phyloP scores from a whole-genome alignment of 2,329 filamentous ascomycete genomes.

The Neopestalotiopsis clavispora region DNA sequence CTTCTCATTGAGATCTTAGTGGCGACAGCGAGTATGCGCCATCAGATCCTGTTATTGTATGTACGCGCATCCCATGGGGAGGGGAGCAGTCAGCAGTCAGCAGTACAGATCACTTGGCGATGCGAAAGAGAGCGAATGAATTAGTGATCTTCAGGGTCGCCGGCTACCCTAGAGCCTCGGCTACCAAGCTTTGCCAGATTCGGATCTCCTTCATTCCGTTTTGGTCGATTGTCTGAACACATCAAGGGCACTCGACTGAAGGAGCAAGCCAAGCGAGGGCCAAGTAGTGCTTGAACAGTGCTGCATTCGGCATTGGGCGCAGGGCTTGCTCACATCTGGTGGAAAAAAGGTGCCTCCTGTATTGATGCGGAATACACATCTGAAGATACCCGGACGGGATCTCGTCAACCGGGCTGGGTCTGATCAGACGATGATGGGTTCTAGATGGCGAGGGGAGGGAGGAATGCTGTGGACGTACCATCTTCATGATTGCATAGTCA shows the following conservation, averaged over 20 bases:
- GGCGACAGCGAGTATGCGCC: neutral
- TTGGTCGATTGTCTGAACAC: neutral
- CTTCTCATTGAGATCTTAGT: neutral
- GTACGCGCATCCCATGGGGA: neutral
- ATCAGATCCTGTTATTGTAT: neutral
- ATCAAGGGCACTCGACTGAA: neutral
- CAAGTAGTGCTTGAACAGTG: neutral
- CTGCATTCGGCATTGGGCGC: neutral
- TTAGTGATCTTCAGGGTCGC: neutral
- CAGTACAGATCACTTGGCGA: neutral
- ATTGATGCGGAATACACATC: constrained; percentile 8
- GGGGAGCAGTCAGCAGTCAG: neutral
- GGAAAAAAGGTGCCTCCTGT: neutral
- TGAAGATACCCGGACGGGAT: neutral
- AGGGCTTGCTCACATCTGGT: too few species aligned
- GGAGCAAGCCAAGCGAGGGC: neutral
- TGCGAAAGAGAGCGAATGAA: neutral
- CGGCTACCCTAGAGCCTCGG: constrained; percentile 4
- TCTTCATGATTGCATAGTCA: neutral
- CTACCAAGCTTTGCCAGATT: constrained; percentile 1
- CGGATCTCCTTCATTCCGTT: neutral
- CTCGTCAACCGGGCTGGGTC: constrained; percentile 7
- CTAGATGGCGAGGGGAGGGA: neutral
- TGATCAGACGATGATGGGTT: neutral
- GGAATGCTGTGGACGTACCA: neutral